Evolutionary conservation across 2,329 filamentous ascomycete species (phyloP).

Genomic region (Arthroderma sp.): DNA sequence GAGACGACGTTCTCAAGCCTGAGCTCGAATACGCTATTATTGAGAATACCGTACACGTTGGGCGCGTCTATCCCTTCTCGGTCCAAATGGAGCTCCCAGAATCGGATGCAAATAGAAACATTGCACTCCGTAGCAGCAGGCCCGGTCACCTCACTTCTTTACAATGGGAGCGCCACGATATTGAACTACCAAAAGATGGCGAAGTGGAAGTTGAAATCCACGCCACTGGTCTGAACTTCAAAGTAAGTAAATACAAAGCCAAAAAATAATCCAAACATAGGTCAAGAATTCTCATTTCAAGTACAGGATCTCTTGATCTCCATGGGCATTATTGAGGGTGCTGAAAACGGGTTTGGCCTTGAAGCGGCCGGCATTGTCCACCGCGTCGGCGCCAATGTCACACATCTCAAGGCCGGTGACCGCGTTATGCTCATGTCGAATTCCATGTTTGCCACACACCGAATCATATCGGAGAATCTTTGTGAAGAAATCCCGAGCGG

Average conservation of each 20-base stretch:
- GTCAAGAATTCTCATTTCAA: no score
- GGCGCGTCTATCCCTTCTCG: not conserved
- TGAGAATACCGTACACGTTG: not conserved
- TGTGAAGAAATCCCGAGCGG: slow-evolving; percentile 12
- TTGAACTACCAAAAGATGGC: slow-evolving; percentile 7
- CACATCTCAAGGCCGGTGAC: slow-evolving; percentile 12
- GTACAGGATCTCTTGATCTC: not conserved
- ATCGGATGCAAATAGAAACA: no score
- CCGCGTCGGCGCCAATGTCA: slow-evolving; percentile 6
- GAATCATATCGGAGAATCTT: not conserved
- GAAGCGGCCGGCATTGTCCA: slow-evolving; percentile 12
- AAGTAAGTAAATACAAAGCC: slow-evolving; percentile 2
- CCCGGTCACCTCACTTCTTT: not conserved
- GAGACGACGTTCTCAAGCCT: not conserved
- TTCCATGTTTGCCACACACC: slow-evolving; percentile 3
- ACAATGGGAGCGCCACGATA: not conserved
- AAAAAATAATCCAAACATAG: no score
- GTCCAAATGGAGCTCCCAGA: not conserved
- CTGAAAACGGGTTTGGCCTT: not conserved
- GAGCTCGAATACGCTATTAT: slow-evolving; percentile 7
- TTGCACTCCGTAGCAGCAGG: no score
- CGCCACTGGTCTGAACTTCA: slow-evolving; percentile 23
- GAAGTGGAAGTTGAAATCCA: slow-evolving; percentile 24
- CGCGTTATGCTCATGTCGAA: slow-evolving; percentile 9
- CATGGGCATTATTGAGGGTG: not conserved